Conservation (phyloP, 176 grass and related monocot species). For the Oryza glaberrima region DNA sequence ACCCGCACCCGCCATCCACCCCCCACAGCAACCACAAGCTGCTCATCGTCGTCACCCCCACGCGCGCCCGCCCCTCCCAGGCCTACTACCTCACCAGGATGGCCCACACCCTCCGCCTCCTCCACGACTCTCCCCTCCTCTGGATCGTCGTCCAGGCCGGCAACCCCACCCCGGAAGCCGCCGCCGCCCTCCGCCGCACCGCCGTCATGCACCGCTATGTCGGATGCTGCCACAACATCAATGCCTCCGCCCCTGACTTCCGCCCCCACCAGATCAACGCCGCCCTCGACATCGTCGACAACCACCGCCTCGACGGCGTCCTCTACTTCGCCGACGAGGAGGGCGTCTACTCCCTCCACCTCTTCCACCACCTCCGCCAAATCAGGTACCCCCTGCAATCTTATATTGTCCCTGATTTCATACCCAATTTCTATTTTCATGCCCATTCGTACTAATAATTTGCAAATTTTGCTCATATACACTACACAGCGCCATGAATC, state of each 20-base stretch:
- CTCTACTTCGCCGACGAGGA: constrained; percentile 97
- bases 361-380: constrained; percentile 73
- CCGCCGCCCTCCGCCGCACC: constrained; percentile 62
- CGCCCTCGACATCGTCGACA: constrained; percentile 78
- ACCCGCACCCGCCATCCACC: background rate
- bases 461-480: background rate
- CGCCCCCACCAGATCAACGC: constrained; percentile 81
- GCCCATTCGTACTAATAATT: background rate
- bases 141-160: constrained; percentile 89
- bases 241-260: background rate
- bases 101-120: constrained; percentile 80
- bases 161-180: constrained; percentile 60
- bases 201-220: constrained; percentile 85
- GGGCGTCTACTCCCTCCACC: constrained; percentile 82
- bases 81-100: constrained; percentile 71
- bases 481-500: background rate
- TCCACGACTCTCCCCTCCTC: constrained; percentile 49
- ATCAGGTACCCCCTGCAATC: constrained; percentile 57
- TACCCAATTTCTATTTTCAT: background rate
- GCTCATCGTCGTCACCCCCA: constrained; percentile 78
- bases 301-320: constrained; percentile 81
- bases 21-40: background rate
- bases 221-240: constrained; percentile 48
- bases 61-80: constrained; percentile 73
- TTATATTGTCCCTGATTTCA: too few species aligned